These are phyloP conservation scores for Pythium aphanidermatum DNA, from an alignment of 352 stramenopile species.

Conservation along the genomic window DNA sequence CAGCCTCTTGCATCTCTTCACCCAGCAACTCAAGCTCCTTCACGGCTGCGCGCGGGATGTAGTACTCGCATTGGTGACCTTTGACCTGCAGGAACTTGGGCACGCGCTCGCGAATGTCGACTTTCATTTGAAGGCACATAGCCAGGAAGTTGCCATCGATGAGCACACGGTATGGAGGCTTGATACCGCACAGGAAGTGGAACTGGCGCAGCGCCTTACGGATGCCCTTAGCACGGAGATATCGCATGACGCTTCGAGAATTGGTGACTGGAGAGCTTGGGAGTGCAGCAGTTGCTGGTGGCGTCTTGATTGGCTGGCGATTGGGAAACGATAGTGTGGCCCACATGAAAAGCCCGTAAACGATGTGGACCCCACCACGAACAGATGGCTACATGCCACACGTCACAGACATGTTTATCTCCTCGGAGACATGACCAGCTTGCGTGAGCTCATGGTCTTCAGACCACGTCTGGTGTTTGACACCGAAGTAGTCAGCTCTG, in stretches of 20 bases:
- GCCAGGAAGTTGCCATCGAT: constrained; percentile 85
- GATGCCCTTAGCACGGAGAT: constrained; percentile 81
- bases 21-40: constrained; percentile 71
- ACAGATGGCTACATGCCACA: constrained; percentile 1
- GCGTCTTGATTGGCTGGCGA: neutral
- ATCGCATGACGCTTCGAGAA: constrained; percentile 37
- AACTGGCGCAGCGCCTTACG: constrained; percentile 85
- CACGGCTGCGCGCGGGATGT: constrained; percentile 58
- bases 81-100: constrained; percentile 84
- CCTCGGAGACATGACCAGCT: neutral
- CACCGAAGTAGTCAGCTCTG: neutral
- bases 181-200: constrained; percentile 85
- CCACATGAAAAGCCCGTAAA: neutral
- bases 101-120: constrained; percentile 69
- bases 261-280: too few relatives aligned
- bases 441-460: constrained; percentile 5
- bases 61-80: constrained; percentile 60
- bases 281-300: neutral
- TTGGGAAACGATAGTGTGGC: neutral
- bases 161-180: constrained; percentile 74
- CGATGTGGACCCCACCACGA: too few relatives aligned
- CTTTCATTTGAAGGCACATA: constrained; percentile 86
- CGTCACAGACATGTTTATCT: constrained; percentile 4
- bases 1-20: constrained; percentile 48
- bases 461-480: neutral